Evolutionary conservation across 1,284 basidiomycete species (phyloP).

Genomic region (Pseudozyma flocculosa): DNA sequence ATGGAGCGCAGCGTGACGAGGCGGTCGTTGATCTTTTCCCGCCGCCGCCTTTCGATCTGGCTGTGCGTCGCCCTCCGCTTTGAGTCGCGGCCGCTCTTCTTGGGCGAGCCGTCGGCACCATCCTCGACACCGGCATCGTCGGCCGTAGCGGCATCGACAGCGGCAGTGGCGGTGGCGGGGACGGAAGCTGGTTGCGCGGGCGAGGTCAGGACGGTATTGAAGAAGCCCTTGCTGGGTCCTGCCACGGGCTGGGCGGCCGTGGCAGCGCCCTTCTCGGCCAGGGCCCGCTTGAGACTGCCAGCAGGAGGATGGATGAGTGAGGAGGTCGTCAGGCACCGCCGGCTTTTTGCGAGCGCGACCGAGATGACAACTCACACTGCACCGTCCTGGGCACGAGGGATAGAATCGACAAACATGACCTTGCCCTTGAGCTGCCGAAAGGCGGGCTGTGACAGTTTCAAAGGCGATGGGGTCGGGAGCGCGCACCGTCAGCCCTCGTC

Average conservation of each 20-base stretch:
- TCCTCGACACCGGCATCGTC: background rate
- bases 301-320: slow-evolving; percentile 4
- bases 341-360: background rate
- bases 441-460: slow-evolving; percentile 3
- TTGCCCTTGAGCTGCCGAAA: slow-evolving; percentile 33
- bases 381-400: slow-evolving; percentile 6
- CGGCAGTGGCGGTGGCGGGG: no score
- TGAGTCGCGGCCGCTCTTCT: slow-evolving; percentile 35
- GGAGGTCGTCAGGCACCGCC: no score
- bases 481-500: no score
- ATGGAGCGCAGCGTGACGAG: slow-evolving; percentile 49
- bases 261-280: slow-evolving; percentile 21
- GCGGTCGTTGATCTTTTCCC: slow-evolving; percentile 57
- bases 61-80: slow-evolving; percentile 50
- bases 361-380: background rate
- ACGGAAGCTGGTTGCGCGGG: background rate
- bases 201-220: slow-evolving; percentile 30
- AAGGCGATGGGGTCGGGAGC: background rate
- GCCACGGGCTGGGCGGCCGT: slow-evolving; percentile 3
- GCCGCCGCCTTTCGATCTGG: slow-evolving; percentile 53
- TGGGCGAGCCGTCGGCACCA: slow-evolving; percentile 6
- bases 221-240: slow-evolving; percentile 24
- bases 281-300: background rate
- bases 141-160: no score
- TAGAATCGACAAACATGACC: slow-evolving; percentile 25